Evolutionary conservation across 768 basidiomycete species (phyloP).

Genomic region (Gelatoporia subvermispora): DNA sequence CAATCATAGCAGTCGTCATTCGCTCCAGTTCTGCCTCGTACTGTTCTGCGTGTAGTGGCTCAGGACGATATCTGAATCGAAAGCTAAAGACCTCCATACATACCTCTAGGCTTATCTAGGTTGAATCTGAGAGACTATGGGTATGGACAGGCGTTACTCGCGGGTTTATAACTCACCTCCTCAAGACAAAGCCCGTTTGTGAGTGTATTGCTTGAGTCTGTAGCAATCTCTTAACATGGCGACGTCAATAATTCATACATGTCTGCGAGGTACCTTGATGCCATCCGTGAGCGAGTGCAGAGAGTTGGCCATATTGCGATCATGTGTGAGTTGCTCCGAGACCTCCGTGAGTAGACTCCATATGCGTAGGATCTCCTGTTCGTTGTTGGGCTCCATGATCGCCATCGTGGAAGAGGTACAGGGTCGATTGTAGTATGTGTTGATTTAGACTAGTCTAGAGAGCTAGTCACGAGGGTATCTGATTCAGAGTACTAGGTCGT

Average conservation of each 20-base stretch:
- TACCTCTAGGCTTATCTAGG: slow-evolving; percentile 82
- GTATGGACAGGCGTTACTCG: slow-evolving; percentile 1
- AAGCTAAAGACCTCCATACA: slow-evolving; percentile 3
- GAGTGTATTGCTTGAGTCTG: slow-evolving; percentile 86
- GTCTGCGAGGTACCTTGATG: slow-evolving; percentile 61
- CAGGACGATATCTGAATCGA: slow-evolving; percentile 2
- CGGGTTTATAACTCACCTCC: slow-evolving; percentile 49
- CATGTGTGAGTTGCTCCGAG: slow-evolving; percentile 77
- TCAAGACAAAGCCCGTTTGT: slow-evolving; percentile 87
- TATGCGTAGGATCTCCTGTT: slow-evolving; percentile 58
- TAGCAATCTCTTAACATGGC: background rate
- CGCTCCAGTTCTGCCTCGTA: slow-evolving; percentile 87
- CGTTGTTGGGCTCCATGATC: slow-evolving; percentile 44
- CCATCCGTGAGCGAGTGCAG: slow-evolving; percentile 70
- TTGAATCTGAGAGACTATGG: slow-evolving; percentile 58
- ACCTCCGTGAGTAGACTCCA: slow-evolving; percentile 73
- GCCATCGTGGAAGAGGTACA: slow-evolving; percentile 35
- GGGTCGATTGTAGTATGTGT: too few species aligned
- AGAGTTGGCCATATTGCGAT: slow-evolving; percentile 63
- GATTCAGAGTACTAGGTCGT: too few species aligned
- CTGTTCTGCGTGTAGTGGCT: slow-evolving; percentile 50
- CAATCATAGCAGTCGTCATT: slow-evolving; percentile 73
- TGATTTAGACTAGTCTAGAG: too few species aligned
- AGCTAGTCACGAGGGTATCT: too few species aligned
- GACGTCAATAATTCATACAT: too few species aligned